phyloP scores from a whole-genome alignment of 257 asterid genomes.

The Agastache rugosa region DNA sequence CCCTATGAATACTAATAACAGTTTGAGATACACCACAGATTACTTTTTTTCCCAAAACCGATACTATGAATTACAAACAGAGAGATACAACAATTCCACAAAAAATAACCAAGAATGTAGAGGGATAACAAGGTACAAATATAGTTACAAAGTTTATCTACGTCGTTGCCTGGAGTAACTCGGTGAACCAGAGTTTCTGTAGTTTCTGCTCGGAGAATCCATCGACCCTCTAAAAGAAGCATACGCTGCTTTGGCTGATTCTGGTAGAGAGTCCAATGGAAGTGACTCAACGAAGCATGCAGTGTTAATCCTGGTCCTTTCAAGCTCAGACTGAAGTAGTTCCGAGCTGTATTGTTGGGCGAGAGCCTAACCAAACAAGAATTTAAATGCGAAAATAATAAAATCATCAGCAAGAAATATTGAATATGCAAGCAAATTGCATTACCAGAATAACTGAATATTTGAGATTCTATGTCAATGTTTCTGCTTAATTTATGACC shows the following conservation, averaged over 20 bases:
- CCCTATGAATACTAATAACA: conserved; percentile 29
- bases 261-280: conserved; percentile 82
- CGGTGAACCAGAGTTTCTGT: conserved; percentile 68
- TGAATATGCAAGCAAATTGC: not conserved
- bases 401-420: not conserved
- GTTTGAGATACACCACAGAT: not conserved
- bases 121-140: not conserved
- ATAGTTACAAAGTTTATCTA: conserved; percentile 50
- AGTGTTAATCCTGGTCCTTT: conserved; percentile 89
- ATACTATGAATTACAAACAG: conserved; percentile 35
- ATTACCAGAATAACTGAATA: no score
- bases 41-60: conserved; percentile 10
- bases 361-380: conserved; percentile 62
- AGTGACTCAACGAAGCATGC: conserved; percentile 93
- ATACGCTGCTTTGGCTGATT: conserved; percentile 96
- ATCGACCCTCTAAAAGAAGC: conserved; percentile 85
- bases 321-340: conserved; percentile 88
- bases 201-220: conserved; percentile 76
- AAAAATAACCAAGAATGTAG: conserved; percentile 25
- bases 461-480: no score
- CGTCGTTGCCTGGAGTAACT: conserved; percentile 89
- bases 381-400: not conserved
- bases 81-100: conserved; percentile 52
- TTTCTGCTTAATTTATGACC: not conserved
- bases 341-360: conserved; percentile 95